phyloP scores from a whole-genome alignment of 306 rosid genomes.

The Casuarina cunninghamiana region DNA sequence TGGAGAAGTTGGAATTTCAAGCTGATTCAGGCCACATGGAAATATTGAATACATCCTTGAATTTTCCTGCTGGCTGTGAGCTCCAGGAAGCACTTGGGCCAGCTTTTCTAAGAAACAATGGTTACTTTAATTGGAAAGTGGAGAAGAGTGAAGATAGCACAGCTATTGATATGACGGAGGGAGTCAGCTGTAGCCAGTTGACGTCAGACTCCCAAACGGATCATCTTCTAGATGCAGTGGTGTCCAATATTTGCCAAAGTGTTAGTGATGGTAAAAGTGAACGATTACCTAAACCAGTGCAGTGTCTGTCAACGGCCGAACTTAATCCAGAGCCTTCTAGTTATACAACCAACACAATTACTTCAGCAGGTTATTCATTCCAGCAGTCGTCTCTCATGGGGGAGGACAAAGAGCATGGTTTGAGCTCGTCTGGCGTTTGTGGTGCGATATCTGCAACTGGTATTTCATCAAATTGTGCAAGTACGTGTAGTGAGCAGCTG shows the following conservation, averaged over 20 bases:
- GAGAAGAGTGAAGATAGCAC: constrained; percentile 47
- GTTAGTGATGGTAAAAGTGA: constrained; percentile 56
- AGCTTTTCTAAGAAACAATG: constrained; percentile 55
- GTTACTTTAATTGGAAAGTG: constrained; percentile 42
- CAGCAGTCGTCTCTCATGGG: constrained; percentile 58
- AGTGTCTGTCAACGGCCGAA: constrained; percentile 63
- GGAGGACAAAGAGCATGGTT: constrained; percentile 56
- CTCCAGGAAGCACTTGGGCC: constrained; percentile 97
- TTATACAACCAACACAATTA: constrained; percentile 42
- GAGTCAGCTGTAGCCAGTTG: constrained; percentile 57
- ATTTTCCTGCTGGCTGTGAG: constrained; percentile 96
- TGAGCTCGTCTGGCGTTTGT: constrained; percentile 74
- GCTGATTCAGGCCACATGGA: constrained; percentile 37
- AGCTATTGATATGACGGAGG: constrained; percentile 49
- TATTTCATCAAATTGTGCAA: constrained; percentile 70
- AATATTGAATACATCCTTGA: constrained; percentile 42
- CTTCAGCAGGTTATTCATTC: constrained; percentile 60
- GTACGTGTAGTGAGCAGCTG: constrained; percentile 68
- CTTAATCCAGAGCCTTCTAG: constrained; percentile 62
- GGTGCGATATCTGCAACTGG: constrained; percentile 70
- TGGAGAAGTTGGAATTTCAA: constrained; percentile 38
- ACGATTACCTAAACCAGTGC: constrained; percentile 60
- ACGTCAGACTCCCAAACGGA: constrained; percentile 66
- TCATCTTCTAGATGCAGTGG: constrained; percentile 90
- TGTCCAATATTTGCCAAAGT: constrained; percentile 65